Base-by-base conservation (phyloP, 805 yeast genomes). In the Metschnikowia lachancei region DNA sequence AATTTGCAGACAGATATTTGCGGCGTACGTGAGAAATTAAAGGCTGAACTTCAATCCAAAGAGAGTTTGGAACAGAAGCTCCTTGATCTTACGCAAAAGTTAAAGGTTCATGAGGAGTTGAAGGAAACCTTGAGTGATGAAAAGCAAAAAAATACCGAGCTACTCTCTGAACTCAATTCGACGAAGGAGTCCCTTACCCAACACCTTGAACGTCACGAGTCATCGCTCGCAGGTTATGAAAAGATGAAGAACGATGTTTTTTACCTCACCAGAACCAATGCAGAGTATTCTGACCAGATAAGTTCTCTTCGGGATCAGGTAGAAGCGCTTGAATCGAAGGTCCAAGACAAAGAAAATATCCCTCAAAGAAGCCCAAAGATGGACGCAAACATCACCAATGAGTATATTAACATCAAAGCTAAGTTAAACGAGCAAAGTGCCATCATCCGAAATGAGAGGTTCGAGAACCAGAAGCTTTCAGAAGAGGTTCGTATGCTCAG, bases 401-500 rank as follows among this genome's bases (percentile, higher is more conserved):
- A 79, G 39, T 78, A 69, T 55, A 73, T 77, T 11, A 65, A 64
- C 26, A 64, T 82, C 53, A 77, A 75, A 43, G 61, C 79, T 8
- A 76, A 77, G 48, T 60, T 82, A 18, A 76, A 79, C 49, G 85
- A 81, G 47, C 72, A 69, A 17, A 64, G 73, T 48, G 81, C 80
- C 9, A 57, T 67, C 3, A 54, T 81, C 43, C 67, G 78, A 36
- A 75, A 69, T 31, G 82, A 79, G 55, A 65, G 61, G 46, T 69
- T 72, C 30, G 76, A 71, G 50, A 70, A 69, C 43, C 70, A 56
- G 61, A 76, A 64, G 48, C 60, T 83, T 36, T 66, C 71, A 19
- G 81, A 84, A 37, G 88, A 84, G 49, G 57, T 83, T 42, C 73
- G 75, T 28, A 66, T 84, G 54, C 63, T 86, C 12, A 85, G 83